A percentile compares a stretch with the other conserved stretches of the same genome.
phyloP scores from a whole-genome alignment of 768 basidiomycete species.

The Leccinum rimulosum region DNA sequence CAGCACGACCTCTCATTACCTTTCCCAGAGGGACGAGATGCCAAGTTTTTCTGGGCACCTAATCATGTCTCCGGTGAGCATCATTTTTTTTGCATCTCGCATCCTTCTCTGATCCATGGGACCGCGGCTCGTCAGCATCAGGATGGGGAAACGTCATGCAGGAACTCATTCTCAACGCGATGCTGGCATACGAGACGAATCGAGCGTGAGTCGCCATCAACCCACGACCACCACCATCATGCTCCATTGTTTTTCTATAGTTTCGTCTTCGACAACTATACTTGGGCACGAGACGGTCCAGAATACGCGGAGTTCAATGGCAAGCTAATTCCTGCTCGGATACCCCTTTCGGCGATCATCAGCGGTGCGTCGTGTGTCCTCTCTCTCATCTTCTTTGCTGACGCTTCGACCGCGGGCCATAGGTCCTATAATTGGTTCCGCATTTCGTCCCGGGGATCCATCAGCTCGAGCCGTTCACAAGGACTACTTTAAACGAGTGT shows the following conservation, averaged over 20 bases:
- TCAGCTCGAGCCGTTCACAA: constrained; percentile 45
- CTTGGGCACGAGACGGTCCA: constrained; percentile 44
- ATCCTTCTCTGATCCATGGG: background rate
- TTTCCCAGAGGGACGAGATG: constrained; percentile 39
- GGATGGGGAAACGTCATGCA: constrained; percentile 67
- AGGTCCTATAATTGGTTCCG: constrained; percentile 46
- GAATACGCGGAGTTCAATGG: constrained; percentile 48
- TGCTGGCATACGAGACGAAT: constrained; percentile 45
- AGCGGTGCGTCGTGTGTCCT: constrained; percentile 36
- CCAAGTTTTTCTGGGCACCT: constrained; percentile 47
- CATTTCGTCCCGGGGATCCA: constrained; percentile 34
- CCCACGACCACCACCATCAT: background rate
- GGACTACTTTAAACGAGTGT: constrained; percentile 46
- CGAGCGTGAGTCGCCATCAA: constrained; percentile 43
- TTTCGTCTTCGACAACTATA: constrained; percentile 59
- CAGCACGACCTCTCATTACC: constrained; percentile 42
- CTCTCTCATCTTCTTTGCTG: background rate
- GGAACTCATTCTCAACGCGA: constrained; percentile 51
- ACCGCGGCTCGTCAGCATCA: constrained; percentile 33
- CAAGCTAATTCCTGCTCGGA: constrained; percentile 49
- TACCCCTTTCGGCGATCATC: constrained; percentile 54
- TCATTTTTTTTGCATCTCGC: background rate
- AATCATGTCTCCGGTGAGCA: constrained; percentile 45
- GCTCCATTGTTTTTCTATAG: constrained; percentile 23
- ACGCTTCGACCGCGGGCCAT: background rate